Conservation (phyloP, 1,139 yeast species). For the Diutina sp. region DNA sequence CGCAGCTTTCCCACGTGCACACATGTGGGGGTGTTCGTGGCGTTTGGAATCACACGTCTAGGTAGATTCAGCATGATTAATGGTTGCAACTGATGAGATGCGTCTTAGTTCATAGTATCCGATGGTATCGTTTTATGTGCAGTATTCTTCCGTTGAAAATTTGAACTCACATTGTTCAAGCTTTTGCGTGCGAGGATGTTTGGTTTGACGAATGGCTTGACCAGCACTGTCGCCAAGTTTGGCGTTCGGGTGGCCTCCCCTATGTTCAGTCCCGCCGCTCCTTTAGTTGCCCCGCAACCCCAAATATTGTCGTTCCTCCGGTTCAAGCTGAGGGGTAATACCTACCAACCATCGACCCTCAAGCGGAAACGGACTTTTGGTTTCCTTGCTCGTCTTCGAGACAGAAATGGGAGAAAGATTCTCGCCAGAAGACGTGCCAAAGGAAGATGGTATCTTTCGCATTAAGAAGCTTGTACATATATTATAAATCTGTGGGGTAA, state of each 20-base stretch:
- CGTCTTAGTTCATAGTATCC: neutral
- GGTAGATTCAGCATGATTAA: neutral
- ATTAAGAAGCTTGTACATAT: conserved; percentile 22
- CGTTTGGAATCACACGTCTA: neutral
- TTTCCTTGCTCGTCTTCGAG: conserved; percentile 74
- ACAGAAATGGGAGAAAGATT: conserved; percentile 70
- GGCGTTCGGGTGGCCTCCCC: neutral
- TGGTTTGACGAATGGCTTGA: neutral
- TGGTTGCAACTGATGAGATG: neutral
- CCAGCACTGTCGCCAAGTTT: neutral
- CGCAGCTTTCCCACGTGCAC: neutral
- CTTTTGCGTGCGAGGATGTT: neutral
- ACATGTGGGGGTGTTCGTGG: neutral
- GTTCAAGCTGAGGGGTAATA: conserved; percentile 85
- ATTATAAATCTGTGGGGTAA: neutral
- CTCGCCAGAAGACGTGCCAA: conserved; percentile 70
- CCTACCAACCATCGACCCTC: conserved; percentile 86
- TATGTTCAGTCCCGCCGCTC: neutral
- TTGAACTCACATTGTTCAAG: neutral
- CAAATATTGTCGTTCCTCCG: conserved; percentile 16
- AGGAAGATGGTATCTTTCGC: conserved; percentile 90
- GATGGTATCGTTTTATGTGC: neutral
- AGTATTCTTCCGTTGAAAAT: neutral
- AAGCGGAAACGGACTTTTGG: conserved; percentile 88
- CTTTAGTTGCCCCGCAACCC: neutral